Base-by-base conservation (phyloP, 192 early-diverging fungal species). In the Thamnidium elegans region DNA sequence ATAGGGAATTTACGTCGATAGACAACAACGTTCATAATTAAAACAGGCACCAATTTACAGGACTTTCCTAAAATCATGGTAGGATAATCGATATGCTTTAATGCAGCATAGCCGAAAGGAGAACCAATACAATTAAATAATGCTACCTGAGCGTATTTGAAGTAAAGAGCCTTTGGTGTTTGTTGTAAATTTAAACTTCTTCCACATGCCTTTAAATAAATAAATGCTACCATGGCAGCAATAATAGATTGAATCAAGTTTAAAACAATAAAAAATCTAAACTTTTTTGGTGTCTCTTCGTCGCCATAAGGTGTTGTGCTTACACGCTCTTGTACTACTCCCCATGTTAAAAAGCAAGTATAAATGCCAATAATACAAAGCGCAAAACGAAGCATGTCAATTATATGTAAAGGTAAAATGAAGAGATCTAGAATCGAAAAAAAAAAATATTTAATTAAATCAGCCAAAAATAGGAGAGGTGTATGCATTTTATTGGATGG, bases 21-120 rank as follows among this genome's bases (percentile, higher is more conserved):
- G 43, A 99, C 79, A 26, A 99, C 48, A 58, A 92, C 87, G 75
- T 93, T 94, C 97, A 99, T 99, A 50, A 94, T 54, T 80, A 99
- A 84, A 14, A 99, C 94, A 4, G 97, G 97, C 17, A 99, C 85
- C 55, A 99, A 85, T 68, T 97, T 97, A 80, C 94, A 96, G 26
- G 94, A 94, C 71, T 97, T 96, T 39, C 94, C 94, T 26, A 99
- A 78, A 45, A 97, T 95, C 85, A 97, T 87, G 9, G 97, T 97
- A 30, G 94, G 95, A 74, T 97, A 99, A 78, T 99, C 94, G 63
- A 99, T 92, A 71, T 97, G 91, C 44, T 88, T 86, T 46, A 99
- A 77, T 39, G 94, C 83, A 31, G 89, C 91, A 81, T 97, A 99
- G 6, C 94, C 95, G 72, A 99, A 97, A 6, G 89, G 93, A 4